Base-by-base conservation (phyloP, 2,329 filamentous ascomycete genomes). In the Knoxdaviesia proteae region DNA sequence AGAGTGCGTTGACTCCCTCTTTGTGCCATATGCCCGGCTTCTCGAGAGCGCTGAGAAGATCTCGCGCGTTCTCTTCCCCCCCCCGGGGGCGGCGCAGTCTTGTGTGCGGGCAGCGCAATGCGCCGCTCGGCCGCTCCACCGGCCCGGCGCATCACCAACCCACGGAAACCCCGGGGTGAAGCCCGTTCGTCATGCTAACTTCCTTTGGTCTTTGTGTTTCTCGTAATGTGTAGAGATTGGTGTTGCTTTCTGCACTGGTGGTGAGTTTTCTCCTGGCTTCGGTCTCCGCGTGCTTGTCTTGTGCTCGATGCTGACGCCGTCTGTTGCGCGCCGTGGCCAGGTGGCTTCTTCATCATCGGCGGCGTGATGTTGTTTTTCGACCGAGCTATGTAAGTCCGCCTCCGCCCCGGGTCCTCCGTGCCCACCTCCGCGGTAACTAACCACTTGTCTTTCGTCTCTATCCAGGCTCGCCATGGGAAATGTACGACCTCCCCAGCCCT, bases 361-460 rank as follows among this genome's bases (percentile, higher is more conserved):
- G 90, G 90, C 47, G 84, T 98, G 7, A 71, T 98, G 62, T 74
- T 98, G 62, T 96, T 98, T 67, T 98, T 98, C 65, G 90, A 98
- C 63, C 77, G 90, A 50, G 84, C 90, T 54, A 87, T 96, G 84
- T 88, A 67, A 55, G 77, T 67, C 7, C 30, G 20, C 20, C 20
- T 20, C 10, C 20, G 32, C 36, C 39, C 29, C 38, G 3, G 5
- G 6, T 34, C 37, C 20, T 45, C 41, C 35, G 39, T 39, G 31
- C 5, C 11, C 5, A 38, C 33, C 42, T 39, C 47, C 8, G 41
- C 42, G 31, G 31, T 34, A 32, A 20, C 33, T 41, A 38, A 34
- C 32, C 8, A 34, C 31, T 42, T 38, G 43, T 33, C 30, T 4
- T 32, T 35, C 32, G 8, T 44, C 20, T 20, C 20, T 20, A 41